Evolutionary conservation across 768 basidiomycete species (phyloP).

Genomic region (Amanita brunnescens): DNA sequence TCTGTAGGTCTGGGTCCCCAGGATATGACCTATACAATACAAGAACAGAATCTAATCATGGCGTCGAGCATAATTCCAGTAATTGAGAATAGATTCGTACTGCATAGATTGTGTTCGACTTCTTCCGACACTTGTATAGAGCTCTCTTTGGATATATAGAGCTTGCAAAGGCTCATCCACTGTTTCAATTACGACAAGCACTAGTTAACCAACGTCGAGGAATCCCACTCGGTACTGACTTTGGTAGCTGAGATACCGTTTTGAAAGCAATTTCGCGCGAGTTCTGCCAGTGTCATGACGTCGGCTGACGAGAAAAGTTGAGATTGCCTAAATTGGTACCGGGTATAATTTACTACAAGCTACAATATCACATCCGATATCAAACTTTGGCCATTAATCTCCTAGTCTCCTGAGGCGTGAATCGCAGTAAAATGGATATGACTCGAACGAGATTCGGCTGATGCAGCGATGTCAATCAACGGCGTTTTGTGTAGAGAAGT

Average conservation of each 20-base stretch:
- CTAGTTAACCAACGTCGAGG: conserved; percentile 1
- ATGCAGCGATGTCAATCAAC: conserved; percentile 3
- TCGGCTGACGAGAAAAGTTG: background rate
- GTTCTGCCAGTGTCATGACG: conserved; percentile 55
- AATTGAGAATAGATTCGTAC: conserved; percentile 27
- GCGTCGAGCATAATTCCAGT: background rate
- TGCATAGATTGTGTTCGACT: conserved; percentile 51
- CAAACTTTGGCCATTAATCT: conserved; percentile 81
- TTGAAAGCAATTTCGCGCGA: conserved; percentile 70
- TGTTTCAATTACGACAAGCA: conserved; percentile 18
- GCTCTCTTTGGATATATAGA: conserved; percentile 46
- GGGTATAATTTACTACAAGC: background rate
- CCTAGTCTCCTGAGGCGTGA: conserved; percentile 92
- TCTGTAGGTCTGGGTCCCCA: conserved; percentile 58
- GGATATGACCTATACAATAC: conserved; percentile 59
- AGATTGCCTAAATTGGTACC: background rate
- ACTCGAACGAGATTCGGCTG: conserved; percentile 89
- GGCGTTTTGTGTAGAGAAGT: background rate
- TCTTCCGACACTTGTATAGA: conserved; percentile 29
- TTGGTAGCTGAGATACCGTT: conserved; percentile 56
- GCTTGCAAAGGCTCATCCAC: conserved; percentile 63
- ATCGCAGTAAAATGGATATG: conserved; percentile 83
- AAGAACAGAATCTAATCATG: conserved; percentile 53
- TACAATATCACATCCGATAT: background rate
- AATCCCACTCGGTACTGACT: conserved; percentile 27